phyloP scores from a whole-genome alignment of 2,329 filamentous ascomycete species.

The Endoconidiophora laricicola region DNA sequence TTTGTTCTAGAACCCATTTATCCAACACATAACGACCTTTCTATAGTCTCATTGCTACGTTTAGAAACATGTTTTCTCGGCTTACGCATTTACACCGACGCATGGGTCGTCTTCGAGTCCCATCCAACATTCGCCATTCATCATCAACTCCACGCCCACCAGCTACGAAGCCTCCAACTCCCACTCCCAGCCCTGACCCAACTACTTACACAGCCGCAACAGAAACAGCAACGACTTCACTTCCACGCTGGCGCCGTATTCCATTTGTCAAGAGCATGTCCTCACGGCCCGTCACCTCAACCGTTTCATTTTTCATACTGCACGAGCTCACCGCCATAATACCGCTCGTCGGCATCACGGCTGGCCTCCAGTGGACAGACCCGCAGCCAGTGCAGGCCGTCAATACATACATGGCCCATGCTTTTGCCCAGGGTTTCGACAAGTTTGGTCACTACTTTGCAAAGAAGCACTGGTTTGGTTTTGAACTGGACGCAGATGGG shows the following conservation, averaged over 20 bases:
- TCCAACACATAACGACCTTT: too few species aligned
- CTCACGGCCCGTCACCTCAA: conserved; percentile 63
- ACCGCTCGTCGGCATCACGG: conserved; percentile 59
- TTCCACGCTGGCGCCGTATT: conserved; percentile 3
- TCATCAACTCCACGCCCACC: neutral
- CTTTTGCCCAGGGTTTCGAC: conserved; percentile 45
- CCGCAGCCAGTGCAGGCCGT: conserved; percentile 48
- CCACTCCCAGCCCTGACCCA: neutral
- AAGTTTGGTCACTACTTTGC: conserved; percentile 64
- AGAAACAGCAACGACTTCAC: neutral
- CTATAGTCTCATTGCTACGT: neutral
- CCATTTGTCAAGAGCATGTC: conserved; percentile 54
- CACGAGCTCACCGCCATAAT: conserved; percentile 84
- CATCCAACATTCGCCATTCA: neutral
- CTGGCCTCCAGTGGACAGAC: conserved; percentile 61
- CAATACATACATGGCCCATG: conserved; percentile 30
- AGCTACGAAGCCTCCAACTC: neutral
- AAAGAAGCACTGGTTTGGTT: conserved; percentile 66
- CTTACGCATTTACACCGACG: too few species aligned
- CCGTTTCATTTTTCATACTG: conserved; percentile 72
- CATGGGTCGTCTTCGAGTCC: neutral
- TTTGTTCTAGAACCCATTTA: too few species aligned
- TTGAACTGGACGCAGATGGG: conserved; percentile 22
- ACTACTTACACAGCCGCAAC: neutral
- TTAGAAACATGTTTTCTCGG: too few species aligned